These are phyloP conservation scores for Smittium mucronatum DNA, from an alignment of 371 early-diverging fungal species.

Conservation along the genomic window DNA sequence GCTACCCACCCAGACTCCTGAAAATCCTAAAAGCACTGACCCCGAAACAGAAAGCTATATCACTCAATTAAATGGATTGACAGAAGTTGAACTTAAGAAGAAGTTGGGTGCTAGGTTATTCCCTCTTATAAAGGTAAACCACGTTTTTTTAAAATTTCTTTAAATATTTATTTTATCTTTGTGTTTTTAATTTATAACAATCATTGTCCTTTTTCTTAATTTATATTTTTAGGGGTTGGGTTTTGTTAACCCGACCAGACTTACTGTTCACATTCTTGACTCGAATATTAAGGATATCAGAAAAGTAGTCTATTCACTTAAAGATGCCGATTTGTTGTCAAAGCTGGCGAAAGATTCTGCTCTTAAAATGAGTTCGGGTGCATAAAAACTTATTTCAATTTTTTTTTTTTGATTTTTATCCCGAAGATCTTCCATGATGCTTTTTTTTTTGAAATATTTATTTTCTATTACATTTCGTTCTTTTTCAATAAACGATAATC, in stretches of 20 bases:
- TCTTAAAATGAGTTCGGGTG: neutral
- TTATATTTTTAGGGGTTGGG: conserved; percentile 18
- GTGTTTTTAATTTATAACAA: no score
- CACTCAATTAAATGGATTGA: conserved; percentile 23
- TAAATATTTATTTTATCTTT: neutral
- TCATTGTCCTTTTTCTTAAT: neutral
- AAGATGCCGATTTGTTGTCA: conserved; percentile 20
- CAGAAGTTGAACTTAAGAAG: conserved; percentile 31
- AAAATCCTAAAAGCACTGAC: conserved; percentile 13
- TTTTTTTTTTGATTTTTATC: neutral
- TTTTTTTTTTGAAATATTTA: neutral
- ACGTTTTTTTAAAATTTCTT: neutral
- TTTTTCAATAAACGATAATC: neutral
- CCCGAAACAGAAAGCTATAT: conserved; percentile 27
- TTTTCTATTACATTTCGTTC: neutral
- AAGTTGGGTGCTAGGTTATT: conserved; percentile 34
- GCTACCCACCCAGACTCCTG: neutral
- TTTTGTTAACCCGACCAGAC: conserved; percentile 29
- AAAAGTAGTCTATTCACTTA: conserved; percentile 27
- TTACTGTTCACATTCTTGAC: conserved; percentile 34
- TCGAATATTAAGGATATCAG: conserved; percentile 28
- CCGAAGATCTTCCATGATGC: neutral
- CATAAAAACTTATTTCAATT: neutral
- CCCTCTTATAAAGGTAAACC: conserved; percentile 25
- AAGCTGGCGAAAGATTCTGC: conserved; percentile 26